Evolutionary conservation across 805 yeast genomes (phyloP), one percentile per base, ranked within the genome.

Genomic region (Metschnikowia hibisci): DNA sequence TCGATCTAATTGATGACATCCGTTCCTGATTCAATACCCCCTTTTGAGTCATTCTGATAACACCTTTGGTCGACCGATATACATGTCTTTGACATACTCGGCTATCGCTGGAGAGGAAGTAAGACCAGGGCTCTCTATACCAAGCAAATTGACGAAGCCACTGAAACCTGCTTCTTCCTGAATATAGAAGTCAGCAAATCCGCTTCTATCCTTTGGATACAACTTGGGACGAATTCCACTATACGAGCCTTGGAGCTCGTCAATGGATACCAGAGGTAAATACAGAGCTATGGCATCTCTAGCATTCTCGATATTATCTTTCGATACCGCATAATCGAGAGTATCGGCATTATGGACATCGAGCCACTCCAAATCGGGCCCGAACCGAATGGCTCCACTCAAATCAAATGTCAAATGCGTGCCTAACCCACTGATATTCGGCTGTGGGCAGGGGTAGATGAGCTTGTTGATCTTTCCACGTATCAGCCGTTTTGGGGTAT

Each of bases 111-210:
- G 68, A 3, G 89, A 70, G 0, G 93, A 65, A 2, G 97, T 89
- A 45, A 89, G 68, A 0, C 96, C 96, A 0, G 97, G 97, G 55
- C 93, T 84, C 59, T 89, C 97, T 11, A 89, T 88, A 1, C 91
- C 95, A 33, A 88, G 56, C 41, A 87, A 66, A 51, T 87, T 89
- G 23, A 88, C 75, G 55, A 87, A 89, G 1, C 96, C 96, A 2
- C 82, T 82, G 53, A 74, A 80, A 0, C 82, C 89, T 1, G 71
- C 75, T 27, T 53, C 57, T 54, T 84, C 78, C 41, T 78, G 63
- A 26, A 89, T 84, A 16, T 80, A 64, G 58, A 88, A 89, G 57
- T 90, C 96, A 34, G 80, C 79, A 61, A 86, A 85, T 18, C 47
- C 29, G 32, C 58, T 61, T 8, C 58, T 60, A 4, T 66, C 73